Conservation (phyloP, 805 yeast genomes). For the Phaffomyces opuntiae region DNA sequence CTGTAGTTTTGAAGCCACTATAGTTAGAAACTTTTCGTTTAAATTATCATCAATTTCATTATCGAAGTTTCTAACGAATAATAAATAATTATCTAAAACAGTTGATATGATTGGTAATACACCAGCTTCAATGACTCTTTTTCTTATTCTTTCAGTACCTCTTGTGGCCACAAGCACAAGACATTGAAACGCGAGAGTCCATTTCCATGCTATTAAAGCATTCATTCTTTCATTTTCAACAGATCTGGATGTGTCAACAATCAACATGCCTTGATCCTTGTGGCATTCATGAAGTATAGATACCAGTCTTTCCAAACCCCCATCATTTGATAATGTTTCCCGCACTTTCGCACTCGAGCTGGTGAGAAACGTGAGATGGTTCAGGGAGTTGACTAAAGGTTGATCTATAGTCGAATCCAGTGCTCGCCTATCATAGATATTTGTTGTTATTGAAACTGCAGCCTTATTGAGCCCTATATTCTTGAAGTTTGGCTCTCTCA, state of each 20-base stretch:
- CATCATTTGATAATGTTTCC: slow-evolving; percentile 82
- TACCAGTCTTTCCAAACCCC: slow-evolving; percentile 85
- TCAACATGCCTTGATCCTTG: not conserved
- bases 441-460: slow-evolving; percentile 83
- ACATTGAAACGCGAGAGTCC: slow-evolving; percentile 94
- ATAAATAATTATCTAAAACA: slow-evolving; percentile 77
- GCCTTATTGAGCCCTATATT: slow-evolving; percentile 78
- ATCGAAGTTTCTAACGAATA: slow-evolving; percentile 30
- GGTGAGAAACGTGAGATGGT: slow-evolving; percentile 81
- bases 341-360: slow-evolving; percentile 84
- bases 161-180: slow-evolving; percentile 86
- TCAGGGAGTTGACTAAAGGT: slow-evolving; percentile 86
- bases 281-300: slow-evolving; percentile 76
- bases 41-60: slow-evolving; percentile 10
- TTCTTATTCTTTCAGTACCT: slow-evolving; percentile 81
- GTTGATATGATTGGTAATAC: slow-evolving; percentile 88
- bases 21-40: slow-evolving; percentile 10
- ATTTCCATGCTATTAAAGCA: slow-evolving; percentile 85
- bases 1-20: slow-evolving; percentile 10
- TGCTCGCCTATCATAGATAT: slow-evolving; percentile 87
- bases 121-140: slow-evolving; percentile 86
- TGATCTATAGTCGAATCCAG: slow-evolving; percentile 83
- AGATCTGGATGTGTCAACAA: slow-evolving; percentile 11
- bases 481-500: slow-evolving; percentile 89
- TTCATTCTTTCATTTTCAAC: slow-evolving; percentile 27